Percentiles rank a stretch among this genome's conserved stretches.
phyloP scores from a whole-genome alignment of 768 basidiomycete genomes.

The Lactarius sanguifluus region DNA sequence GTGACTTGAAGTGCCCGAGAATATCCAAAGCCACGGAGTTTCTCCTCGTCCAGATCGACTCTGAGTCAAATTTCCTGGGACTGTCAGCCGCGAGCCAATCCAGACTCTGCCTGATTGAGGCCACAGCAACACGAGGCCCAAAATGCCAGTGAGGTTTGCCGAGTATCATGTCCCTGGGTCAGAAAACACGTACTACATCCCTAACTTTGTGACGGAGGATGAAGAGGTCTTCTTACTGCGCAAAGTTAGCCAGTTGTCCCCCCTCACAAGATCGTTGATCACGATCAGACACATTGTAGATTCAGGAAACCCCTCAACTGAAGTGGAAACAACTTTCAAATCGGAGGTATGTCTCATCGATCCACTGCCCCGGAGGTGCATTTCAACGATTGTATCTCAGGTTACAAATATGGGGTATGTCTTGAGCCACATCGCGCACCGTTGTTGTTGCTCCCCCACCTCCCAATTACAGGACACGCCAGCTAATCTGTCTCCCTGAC shows the following conservation, averaged over 20 bases:
- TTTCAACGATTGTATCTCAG: constrained; percentile 39
- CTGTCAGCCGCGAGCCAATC: background rate
- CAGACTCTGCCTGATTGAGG: background rate
- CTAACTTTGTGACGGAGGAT: constrained; percentile 67
- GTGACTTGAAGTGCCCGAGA: background rate
- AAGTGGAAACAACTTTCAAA: constrained; percentile 79
- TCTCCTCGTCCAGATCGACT: background rate
- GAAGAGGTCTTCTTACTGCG: constrained; percentile 78
- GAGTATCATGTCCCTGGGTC: constrained; percentile 34
- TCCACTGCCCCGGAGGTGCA: background rate
- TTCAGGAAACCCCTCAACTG: constrained; percentile 71
- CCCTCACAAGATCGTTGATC: constrained; percentile 17
- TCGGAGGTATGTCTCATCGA: constrained; percentile 54
- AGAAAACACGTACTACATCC: constrained; percentile 62
- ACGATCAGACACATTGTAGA: constrained; percentile 45
- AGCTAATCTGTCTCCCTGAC: constrained; percentile 1
- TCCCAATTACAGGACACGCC: background rate
- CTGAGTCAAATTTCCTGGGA: background rate
- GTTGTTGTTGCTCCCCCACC: background rate
- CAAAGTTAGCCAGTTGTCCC: constrained; percentile 51
- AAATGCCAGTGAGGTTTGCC: background rate
- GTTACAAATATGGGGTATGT: constrained; percentile 70
- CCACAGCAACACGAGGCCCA: background rate
- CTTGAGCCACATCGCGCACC: background rate
- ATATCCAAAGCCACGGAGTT: background rate